Evolutionary conservation across 768 basidiomycete species (phyloP).

Genomic region (Leucocoprinus birnbaumii): DNA sequence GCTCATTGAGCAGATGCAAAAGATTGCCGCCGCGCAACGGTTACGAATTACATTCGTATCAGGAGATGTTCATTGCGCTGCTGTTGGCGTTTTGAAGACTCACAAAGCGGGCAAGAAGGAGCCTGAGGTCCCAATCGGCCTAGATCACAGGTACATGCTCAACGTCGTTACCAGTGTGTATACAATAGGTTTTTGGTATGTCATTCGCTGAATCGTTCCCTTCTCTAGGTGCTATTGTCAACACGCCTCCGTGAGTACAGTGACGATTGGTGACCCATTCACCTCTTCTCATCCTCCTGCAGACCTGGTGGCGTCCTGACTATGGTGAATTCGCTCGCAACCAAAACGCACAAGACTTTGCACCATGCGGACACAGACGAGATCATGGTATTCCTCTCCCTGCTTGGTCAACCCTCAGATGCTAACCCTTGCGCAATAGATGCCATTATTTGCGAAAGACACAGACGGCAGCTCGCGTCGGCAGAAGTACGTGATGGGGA

Average conservation of each 20-base stretch:
- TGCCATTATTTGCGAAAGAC: conserved; percentile 75
- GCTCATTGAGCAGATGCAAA: conserved; percentile 79
- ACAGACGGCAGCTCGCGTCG: conserved; percentile 76
- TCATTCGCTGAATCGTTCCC: not conserved
- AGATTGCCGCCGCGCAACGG: conserved; percentile 56
- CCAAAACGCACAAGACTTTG: conserved; percentile 83
- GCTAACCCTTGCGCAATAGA: conserved; percentile 34
- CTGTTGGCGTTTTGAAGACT: conserved; percentile 77
- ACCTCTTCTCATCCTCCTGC: conserved; percentile 16
- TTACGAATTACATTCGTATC: conserved; percentile 83
- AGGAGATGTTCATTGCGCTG: conserved; percentile 93
- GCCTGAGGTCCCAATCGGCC: conserved; percentile 43
- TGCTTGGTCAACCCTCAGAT: not conserved
- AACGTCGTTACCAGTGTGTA: conserved; percentile 77
- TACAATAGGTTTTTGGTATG: not conserved
- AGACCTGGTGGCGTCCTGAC: conserved; percentile 72
- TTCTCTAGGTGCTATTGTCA: conserved; percentile 81
- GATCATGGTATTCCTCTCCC: conserved; percentile 54
- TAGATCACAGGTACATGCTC: conserved; percentile 87
- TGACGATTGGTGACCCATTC: not conserved
- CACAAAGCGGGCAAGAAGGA: conserved; percentile 44
- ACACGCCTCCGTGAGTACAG: conserved; percentile 75
- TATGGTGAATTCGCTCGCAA: conserved; percentile 78
- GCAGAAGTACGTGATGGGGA: conserved; percentile 81
- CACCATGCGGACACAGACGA: conserved; percentile 85